Conservation (phyloP, 1,284 basidiomycete species). For the Peniophora sp. region DNA sequence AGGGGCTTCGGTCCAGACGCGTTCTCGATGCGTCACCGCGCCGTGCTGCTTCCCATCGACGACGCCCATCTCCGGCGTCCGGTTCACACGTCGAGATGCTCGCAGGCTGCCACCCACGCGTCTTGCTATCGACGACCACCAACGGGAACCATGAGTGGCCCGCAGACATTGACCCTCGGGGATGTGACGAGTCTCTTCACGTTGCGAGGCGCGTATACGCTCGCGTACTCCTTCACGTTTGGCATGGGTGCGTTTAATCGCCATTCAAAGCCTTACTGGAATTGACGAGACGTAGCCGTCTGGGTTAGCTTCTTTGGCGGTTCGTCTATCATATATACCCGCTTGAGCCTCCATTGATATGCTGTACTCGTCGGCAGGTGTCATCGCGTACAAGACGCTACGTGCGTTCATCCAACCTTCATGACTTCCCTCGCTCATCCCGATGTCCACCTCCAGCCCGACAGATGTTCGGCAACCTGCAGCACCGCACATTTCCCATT, state of each 20-base stretch:
- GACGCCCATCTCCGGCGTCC: too few relatives aligned
- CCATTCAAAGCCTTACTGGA: slow-evolving; percentile 4
- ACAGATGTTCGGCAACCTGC: slow-evolving; percentile 70
- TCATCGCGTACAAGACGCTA: slow-evolving; percentile 50
- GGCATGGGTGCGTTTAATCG: slow-evolving; percentile 49
- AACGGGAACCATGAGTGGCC: slow-evolving; percentile 8
- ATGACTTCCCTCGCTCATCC: background rate
- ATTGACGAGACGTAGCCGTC: slow-evolving; percentile 31
- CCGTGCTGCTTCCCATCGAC: too few relatives aligned
- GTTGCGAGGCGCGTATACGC: slow-evolving; percentile 40
- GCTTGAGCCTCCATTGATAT: too few relatives aligned
- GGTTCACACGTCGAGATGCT: too few relatives aligned
- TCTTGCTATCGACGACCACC: too few relatives aligned
- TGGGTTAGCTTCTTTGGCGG: slow-evolving; percentile 67
- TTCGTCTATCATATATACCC: slow-evolving; percentile 10
- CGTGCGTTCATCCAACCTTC: slow-evolving; percentile 29
- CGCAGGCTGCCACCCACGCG: too few relatives aligned
- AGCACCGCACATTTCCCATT: slow-evolving; percentile 67
- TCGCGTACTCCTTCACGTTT: slow-evolving; percentile 54
- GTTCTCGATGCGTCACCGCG: too few relatives aligned
- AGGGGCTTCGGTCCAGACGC: too few relatives aligned
- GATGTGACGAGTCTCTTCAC: slow-evolving; percentile 35
- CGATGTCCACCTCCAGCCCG: slow-evolving; percentile 32
- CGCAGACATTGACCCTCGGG: slow-evolving; percentile 26
- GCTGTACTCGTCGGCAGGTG: slow-evolving; percentile 29